A percentile compares a stretch with the other conserved stretches of the same genome.
These are phyloP conservation scores for Talaromyces atroroseus DNA, from an alignment of 2,329 filamentous ascomycete genomes.

Conservation along the genomic window DNA sequence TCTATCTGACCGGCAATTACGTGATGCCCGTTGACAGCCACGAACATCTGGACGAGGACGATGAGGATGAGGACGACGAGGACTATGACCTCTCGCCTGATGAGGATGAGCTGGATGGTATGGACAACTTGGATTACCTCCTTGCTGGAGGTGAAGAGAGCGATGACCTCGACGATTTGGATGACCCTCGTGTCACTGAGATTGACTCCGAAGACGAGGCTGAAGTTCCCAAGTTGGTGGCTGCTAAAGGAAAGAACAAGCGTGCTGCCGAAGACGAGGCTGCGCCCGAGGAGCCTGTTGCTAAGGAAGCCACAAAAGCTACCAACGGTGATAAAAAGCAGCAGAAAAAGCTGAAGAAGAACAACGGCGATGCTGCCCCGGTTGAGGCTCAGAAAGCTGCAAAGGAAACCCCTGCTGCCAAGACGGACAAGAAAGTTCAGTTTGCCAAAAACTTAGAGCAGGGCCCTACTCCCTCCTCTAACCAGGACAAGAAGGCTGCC, in stretches of 20 bases:
- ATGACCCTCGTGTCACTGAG: slow-evolving; percentile 77
- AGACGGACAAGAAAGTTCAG: slow-evolving; percentile 89
- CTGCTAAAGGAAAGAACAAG: slow-evolving; percentile 79
- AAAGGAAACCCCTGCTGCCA: slow-evolving; percentile 44
- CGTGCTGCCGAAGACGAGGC: slow-evolving; percentile 67
- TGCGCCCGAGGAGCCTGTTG: slow-evolving; percentile 74
- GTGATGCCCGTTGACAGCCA: slow-evolving; percentile 61
- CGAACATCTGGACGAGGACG: slow-evolving; percentile 31
- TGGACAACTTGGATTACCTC: slow-evolving; percentile 37
- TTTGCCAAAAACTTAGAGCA: slow-evolving; percentile 99
- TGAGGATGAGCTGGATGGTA: slow-evolving; percentile 63
- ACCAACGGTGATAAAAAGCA: slow-evolving; percentile 79
- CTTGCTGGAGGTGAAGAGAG: slow-evolving; percentile 56
- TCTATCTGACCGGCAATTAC: slow-evolving; percentile 96
- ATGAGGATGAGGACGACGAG: slow-evolving; percentile 59
- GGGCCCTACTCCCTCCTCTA: slow-evolving; percentile 70
- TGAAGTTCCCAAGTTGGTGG: slow-evolving; percentile 50
- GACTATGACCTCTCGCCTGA: slow-evolving; percentile 79
- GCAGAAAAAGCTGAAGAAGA: slow-evolving; percentile 97
- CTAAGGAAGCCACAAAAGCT: slow-evolving; percentile 53
- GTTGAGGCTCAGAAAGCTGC: slow-evolving; percentile 54
- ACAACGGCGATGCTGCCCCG: slow-evolving; percentile 79
- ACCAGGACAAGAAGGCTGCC: slow-evolving; percentile 42
- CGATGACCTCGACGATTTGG: slow-evolving; percentile 72
- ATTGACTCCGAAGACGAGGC: slow-evolving; percentile 74